These are phyloP conservation scores for Penicillium psychrofluorescens DNA, from an alignment of 495 filamentous ascomycete species.

Conservation along the genomic window DNA sequence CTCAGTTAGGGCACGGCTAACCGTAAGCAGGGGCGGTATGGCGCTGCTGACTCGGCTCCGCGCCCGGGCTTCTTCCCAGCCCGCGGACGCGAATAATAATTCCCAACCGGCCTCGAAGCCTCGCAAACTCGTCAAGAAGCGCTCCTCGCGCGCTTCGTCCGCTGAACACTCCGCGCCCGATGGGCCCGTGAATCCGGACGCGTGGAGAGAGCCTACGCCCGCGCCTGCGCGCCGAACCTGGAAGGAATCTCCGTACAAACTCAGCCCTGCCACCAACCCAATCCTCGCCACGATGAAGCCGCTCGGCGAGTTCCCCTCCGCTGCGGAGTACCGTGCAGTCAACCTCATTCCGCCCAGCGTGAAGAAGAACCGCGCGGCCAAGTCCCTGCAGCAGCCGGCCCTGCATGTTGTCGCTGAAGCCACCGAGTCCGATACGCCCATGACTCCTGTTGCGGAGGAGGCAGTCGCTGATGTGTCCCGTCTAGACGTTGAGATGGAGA, in stretches of 20 bases:
- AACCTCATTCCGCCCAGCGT: conserved; percentile 10
- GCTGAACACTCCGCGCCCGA: not conserved
- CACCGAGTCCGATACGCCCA: conserved; percentile 5
- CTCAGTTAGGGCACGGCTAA: conserved; percentile 13
- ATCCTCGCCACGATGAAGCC: conserved; percentile 13
- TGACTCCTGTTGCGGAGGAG: conserved; percentile 12
- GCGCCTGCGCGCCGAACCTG: conserved; percentile 8
- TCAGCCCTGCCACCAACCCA: not conserved
- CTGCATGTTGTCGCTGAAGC: conserved; percentile 1
- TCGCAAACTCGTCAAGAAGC: conserved; percentile 10
- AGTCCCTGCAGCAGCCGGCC: not conserved
- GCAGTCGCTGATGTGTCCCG: conserved; percentile 2
- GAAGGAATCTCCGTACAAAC: not conserved
- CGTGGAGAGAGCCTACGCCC: conserved; percentile 7
- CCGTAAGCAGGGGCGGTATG: conserved; percentile 16
- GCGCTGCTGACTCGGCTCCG: conserved; percentile 11
- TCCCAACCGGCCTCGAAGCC: conserved; percentile 2
- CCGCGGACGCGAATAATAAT: not conserved
- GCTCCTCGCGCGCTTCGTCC: no score
- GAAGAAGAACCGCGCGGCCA: no score
- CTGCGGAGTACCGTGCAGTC: conserved; percentile 15
- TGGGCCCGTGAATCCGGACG: conserved; percentile 2
- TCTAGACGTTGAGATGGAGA: not conserved
- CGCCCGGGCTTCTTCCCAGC: conserved; percentile 8
- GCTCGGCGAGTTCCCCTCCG: conserved; percentile 19